Evolutionary conservation across 169 alveolate genomes (phyloP).

Genomic region (Neospora caninum): DNA sequence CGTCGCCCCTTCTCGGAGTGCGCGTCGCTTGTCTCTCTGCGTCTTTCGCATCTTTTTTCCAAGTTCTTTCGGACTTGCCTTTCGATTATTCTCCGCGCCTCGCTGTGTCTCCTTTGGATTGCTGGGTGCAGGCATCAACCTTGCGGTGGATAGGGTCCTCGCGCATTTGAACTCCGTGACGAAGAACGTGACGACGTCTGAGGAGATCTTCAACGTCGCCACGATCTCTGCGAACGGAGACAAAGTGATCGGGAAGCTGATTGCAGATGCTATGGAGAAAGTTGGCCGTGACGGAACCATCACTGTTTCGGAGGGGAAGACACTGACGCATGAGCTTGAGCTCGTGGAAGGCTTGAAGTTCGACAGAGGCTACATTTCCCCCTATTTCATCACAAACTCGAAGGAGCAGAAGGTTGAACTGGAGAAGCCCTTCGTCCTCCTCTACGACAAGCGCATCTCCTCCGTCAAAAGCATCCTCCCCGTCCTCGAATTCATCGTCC

Average conservation of each 20-base stretch:
- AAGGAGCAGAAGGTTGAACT: conserved; percentile 93
- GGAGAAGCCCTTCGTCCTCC: conserved; percentile 95
- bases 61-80: not conserved
- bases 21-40: too few species aligned
- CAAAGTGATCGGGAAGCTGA: conserved; percentile 93
- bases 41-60: not conserved
- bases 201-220: conserved; percentile 92
- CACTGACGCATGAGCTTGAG: conserved; percentile 97
- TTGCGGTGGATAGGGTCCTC: conserved; percentile 88
- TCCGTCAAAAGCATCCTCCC: conserved; percentile 94
- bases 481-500: conserved; percentile 94
- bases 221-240: conserved; percentile 99
- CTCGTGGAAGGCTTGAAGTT: conserved; percentile 98
- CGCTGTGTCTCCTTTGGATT: not conserved
- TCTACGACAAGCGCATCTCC: conserved; percentile 95
- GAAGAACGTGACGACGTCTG: conserved; percentile 85
- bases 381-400: conserved; percentile 97
- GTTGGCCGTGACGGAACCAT: conserved; percentile 99
- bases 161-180: conserved; percentile 82
- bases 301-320: conserved; percentile 98
- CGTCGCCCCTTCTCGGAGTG: not conserved
- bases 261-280: conserved; percentile 95
- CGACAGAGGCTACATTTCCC: conserved; percentile 98
- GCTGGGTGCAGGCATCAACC: conserved; percentile 84
- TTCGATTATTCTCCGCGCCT: not conserved